Evolutionary conservation across 2,329 filamentous ascomycete species (phyloP).

Genomic region (Aspergillus neotritici): DNA sequence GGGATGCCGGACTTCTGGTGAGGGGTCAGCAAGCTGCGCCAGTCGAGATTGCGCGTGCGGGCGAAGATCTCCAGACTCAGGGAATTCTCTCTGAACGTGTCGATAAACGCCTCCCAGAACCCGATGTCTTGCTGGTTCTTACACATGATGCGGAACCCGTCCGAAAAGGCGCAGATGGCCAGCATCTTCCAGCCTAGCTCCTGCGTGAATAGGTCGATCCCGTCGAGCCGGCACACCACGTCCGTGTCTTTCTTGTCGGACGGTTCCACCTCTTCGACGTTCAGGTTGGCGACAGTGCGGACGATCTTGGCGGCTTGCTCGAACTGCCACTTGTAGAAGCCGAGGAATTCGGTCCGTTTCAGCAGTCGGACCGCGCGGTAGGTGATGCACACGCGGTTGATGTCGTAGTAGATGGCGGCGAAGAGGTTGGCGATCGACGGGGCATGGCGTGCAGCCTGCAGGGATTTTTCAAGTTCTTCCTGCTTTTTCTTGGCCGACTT

Average conservation of each 20-base stretch:
- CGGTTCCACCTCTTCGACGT: no score
- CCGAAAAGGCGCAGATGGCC: conserved; percentile 22
- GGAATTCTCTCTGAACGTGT: conserved; percentile 11
- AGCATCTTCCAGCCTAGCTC: conserved; percentile 22
- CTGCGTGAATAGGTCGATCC: conserved; percentile 6
- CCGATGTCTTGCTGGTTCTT: not conserved
- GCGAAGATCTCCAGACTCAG: conserved; percentile 24
- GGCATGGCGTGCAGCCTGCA: no score
- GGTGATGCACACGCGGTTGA: conserved; percentile 11
- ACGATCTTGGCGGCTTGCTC: conserved; percentile 1
- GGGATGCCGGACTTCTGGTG: conserved; percentile 6
- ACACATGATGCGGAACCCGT: conserved; percentile 18
- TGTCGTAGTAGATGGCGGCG: conserved; percentile 17
- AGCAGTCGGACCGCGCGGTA: not conserved
- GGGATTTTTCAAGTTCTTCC: no score
- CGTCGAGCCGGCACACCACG: no score
- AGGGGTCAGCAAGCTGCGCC: conserved; percentile 13
- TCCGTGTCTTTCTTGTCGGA: no score
- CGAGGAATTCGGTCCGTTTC: not conserved
- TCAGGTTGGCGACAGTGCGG: no score
- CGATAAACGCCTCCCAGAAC: conserved; percentile 15
- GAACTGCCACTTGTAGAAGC: conserved; percentile 3
- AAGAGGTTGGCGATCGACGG: conserved; percentile 4
- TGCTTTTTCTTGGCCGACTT: no score
- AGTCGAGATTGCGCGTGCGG: conserved; percentile 20